Evolutionary conservation across 2,329 filamentous ascomycete species (phyloP), one percentile per base, ranked within the genome.

Genomic region (Talaromyces sp.): DNA sequence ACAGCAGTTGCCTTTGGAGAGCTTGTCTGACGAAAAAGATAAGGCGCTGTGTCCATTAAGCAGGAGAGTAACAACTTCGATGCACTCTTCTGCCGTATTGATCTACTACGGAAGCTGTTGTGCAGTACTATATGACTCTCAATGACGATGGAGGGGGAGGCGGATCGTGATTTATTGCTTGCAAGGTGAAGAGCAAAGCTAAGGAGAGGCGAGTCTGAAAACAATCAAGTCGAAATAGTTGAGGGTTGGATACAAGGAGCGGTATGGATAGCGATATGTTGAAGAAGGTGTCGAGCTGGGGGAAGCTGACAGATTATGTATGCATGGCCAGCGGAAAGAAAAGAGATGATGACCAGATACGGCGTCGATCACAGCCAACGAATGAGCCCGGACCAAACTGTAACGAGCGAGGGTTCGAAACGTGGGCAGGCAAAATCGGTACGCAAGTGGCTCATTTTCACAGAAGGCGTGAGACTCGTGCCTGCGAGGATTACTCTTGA

Each of bases 311-410:
- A 52, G 52, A 9, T 58, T 58, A 64, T 64, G 62, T 59, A 57
- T 63, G 52, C 37, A 63, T 41, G 50, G 37, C 33, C 49, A 54
- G 50, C 35, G 31, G 54, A 52, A 43, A 56, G 27, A 43, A 31
- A 19, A 52, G 22, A 37, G 62, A 41, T 63, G 62, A 58, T 63
- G 61, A 63, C 61, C 33, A 54, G 52, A 49, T 57, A 57, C 35
- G 59, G 39, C 58, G 63, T 62, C 63, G 63, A 65, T 65, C 63
- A 39, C 61, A 56, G 19, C 54, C 57, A 64, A 54, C 49, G 50
- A 63, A 56, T 56, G 45, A 60, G 37, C 39, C 39, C 37, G 49
- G 37, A 39, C 62, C 56, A 58, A 47, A 50, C 63, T 41, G 43
- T 50, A 35, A 47, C 47, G 41, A 57, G 37, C 45, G 22, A 47